These are phyloP conservation scores for Talaromyces sp. DNA, from an alignment of 2,329 filamentous ascomycete species.

Conservation along the genomic window DNA sequence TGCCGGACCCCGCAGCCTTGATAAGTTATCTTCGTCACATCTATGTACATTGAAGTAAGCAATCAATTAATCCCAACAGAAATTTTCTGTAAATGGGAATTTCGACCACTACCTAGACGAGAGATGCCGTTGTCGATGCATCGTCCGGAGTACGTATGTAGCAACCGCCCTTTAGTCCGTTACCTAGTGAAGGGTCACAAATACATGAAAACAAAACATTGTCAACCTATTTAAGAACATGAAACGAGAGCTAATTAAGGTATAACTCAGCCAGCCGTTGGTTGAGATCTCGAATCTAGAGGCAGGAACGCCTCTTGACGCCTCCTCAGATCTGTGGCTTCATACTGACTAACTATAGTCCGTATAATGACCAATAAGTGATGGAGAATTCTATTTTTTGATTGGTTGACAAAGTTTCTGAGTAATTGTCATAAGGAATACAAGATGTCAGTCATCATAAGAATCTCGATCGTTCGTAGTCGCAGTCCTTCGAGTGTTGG, in stretches of 20 bases:
- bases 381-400: not conserved
- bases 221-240: not conserved
- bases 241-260: not conserved
- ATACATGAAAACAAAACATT: not conserved
- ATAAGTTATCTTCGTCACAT: conserved; percentile 1
- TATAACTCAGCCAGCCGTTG: not conserved
- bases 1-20: not conserved
- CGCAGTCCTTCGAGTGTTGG: not conserved
- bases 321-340: not conserved
- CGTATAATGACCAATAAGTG: not conserved
- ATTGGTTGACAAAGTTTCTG: not conserved
- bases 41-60: not conserved
- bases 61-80: not conserved
- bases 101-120: not conserved
- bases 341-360: not conserved
- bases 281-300: not conserved
- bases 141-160: not conserved
- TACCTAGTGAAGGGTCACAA: not conserved
- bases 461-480: not conserved
- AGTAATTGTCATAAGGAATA: not conserved
- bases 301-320: not conserved
- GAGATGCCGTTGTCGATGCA: not conserved
- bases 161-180: not conserved
- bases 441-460: not conserved
- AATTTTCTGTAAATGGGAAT: not conserved